Base-by-base conservation (phyloP, 176 grass and related monocot genomes). In the Musa itinerans region DNA sequence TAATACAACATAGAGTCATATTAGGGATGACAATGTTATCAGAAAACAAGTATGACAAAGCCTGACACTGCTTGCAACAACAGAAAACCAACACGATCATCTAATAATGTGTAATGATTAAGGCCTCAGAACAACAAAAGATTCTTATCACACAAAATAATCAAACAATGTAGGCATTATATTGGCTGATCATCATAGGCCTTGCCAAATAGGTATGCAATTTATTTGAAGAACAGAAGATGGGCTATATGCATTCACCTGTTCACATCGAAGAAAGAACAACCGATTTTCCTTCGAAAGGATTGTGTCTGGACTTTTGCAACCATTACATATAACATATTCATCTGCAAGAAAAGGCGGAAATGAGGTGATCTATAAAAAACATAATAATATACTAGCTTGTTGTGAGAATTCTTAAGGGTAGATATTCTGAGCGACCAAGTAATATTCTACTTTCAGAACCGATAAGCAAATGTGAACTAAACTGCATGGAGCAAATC, bases 291-390 rank as follows among this genome's bases (percentile, higher is more conserved):
- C 95, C 80, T 89, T 98, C 2, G 90, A 89, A 22, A 93, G 74
- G 64, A 93, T 93, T 11, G 88, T 93, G 52, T 93, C 90, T 16
- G 84, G 88, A 56, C 88, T 89, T 84, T 98, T 98, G 78, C 94
- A 98, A 13, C 90, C 90, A 75, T 91, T 91, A 78, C 95, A 93
- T 50, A 93, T 93, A 55, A 89, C 90, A 54, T 93, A 98, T 49
- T 91, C 88, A 85, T 87, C 90, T 87, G 80, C 66, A 84, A 19
- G 49, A 78, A 55, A 76, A 73, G 65, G 34, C 13, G 43, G 43
- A 51, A 70, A 50, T 11, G 15, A 19, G 16, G 34, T 70, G 6
- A 1, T 15, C 11, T 43, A 10, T 11, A 26, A 29, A 65, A 11
- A 65, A n/a, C n/a, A 65, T 26, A 23, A 65, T 65, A 65, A 22